These are phyloP conservation scores for Paecilomyces sp. DNA, from an alignment of 2,329 filamentous ascomycete species.

Conservation along the genomic window DNA sequence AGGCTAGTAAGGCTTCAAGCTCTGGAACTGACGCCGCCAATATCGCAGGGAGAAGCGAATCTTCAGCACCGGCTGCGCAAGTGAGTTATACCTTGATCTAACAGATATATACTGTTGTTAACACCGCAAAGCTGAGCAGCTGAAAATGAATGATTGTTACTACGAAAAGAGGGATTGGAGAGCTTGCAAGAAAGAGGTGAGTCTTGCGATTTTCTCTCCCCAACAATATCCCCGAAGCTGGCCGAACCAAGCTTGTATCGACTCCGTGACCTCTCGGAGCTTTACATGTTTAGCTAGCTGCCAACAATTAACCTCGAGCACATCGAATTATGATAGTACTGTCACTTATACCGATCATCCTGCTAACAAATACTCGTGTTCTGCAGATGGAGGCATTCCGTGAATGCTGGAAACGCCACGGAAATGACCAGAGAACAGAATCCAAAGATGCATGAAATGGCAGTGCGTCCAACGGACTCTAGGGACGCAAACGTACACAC, in stretches of 20 bases:
- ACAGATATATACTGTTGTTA: conserved; percentile 2
- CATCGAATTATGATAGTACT: neutral
- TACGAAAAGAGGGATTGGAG: conserved; percentile 96
- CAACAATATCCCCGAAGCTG: neutral
- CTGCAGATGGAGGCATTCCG: conserved; percentile 69
- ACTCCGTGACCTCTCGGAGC: neutral
- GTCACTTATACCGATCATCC: neutral
- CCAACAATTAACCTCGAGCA: neutral
- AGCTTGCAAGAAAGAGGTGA: conserved; percentile 77
- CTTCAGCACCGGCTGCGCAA: conserved; percentile 89
- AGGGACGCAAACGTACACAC: neutral
- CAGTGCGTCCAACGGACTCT: neutral
- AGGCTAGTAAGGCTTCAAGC: neutral
- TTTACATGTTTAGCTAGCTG: neutral
- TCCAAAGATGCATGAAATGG: conserved; percentile 58
- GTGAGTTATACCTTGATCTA: conserved; percentile 43
- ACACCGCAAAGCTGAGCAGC: conserved; percentile 64
- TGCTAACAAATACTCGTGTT: neutral
- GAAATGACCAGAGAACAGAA: conserved; percentile 76
- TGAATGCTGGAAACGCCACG: conserved; percentile 83
- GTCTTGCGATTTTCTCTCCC: conserved; percentile 24
- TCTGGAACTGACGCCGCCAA: conserved; percentile 13
- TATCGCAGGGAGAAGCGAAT: conserved; percentile 84
- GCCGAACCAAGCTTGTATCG: neutral
- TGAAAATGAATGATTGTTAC: conserved; percentile 89